Conservation (phyloP, 495 filamentous ascomycete genomes). For the Penicillium macrosclerotiorum region DNA sequence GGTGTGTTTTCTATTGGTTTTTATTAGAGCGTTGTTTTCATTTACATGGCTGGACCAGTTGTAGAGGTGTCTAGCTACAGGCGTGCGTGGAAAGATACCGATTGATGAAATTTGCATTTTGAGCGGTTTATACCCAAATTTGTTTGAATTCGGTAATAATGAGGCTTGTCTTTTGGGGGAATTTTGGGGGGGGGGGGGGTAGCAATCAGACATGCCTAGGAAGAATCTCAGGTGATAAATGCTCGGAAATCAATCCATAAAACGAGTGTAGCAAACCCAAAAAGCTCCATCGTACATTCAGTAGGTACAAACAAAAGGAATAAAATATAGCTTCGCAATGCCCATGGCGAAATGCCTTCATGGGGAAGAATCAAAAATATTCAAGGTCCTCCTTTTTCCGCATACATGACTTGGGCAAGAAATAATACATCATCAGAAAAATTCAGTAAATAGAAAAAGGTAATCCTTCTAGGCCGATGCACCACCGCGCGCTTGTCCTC, state of each 20-base stretch:
- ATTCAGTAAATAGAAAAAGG: conserved; percentile 7
- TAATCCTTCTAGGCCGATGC: conserved; percentile 9
- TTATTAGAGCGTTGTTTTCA: not conserved
- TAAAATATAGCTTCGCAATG: not conserved
- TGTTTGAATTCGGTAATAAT: too few species aligned
- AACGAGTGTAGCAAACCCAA: not conserved
- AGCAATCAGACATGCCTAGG: too few species aligned
- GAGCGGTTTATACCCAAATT: too few species aligned
- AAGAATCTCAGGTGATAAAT: too few species aligned
- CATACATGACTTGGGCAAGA: not conserved
- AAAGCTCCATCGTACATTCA: conserved; percentile 12
- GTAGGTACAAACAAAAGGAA: conserved; percentile 21
- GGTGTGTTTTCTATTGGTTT: not conserved
- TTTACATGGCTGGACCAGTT: too few species aligned
- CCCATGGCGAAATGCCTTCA: not conserved
- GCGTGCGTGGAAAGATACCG: too few species aligned
- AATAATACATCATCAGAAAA: conserved; percentile 14
- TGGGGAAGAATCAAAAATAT: not conserved
- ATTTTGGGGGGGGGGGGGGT: too few species aligned
- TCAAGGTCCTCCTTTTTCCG: not conserved
- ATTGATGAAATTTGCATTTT: too few species aligned
- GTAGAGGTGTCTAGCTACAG: too few species aligned
- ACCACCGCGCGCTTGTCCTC: conserved; percentile 30
- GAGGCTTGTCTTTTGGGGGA: too few species aligned
- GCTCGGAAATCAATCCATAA: not conserved